Percentiles rank a stretch among this genome's conserved stretches.
phyloP scores from a whole-genome alignment of 2,329 filamentous ascomycete genomes.

The Pseudonectria buxi region DNA sequence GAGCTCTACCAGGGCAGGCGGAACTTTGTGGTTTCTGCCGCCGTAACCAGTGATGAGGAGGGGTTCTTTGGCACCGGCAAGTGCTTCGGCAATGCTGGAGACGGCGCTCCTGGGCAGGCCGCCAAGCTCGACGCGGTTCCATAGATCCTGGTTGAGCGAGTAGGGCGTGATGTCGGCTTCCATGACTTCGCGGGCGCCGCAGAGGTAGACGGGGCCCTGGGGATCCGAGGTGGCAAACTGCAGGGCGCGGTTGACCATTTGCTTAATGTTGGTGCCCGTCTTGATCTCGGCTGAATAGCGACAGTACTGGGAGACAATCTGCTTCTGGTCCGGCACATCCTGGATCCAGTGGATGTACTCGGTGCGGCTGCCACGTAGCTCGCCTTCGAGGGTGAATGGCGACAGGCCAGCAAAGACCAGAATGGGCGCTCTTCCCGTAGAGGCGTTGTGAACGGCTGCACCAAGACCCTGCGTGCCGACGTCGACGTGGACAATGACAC shows the following conservation, averaged over 20 bases:
- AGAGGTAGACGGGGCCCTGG: conserved; percentile 72
- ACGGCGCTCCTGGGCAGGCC: conserved; percentile 49
- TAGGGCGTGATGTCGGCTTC: conserved; percentile 77
- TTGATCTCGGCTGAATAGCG: conserved; percentile 78
- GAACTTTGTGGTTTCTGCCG: conserved; percentile 60
- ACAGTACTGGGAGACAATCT: conserved; percentile 79
- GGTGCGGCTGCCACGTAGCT: conserved; percentile 68
- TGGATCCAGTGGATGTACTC: conserved; percentile 88
- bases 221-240: conserved; percentile 75
- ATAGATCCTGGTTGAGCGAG: conserved; percentile 58
- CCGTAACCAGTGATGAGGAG: conserved; percentile 65
- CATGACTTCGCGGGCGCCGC: conserved; percentile 74
- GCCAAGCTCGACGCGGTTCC: conserved; percentile 64
- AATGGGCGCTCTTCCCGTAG: conserved; percentile 65
- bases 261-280: conserved; percentile 78
- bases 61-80: conserved; percentile 59
- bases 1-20: conserved; percentile 56
- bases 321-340: conserved; percentile 74
- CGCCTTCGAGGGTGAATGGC: conserved; percentile 70
- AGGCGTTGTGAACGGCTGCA: conserved; percentile 74
- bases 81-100: conserved; percentile 52
- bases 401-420: conserved; percentile 73
- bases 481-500: conserved; percentile 74
- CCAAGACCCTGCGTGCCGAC: conserved; percentile 75
- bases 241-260: conserved; percentile 78